A percentile compares a stretch with the other conserved stretches of the same genome.
Conservation (phyloP, 208 protist genomes). For the Leishmania amazonensis region DNA sequence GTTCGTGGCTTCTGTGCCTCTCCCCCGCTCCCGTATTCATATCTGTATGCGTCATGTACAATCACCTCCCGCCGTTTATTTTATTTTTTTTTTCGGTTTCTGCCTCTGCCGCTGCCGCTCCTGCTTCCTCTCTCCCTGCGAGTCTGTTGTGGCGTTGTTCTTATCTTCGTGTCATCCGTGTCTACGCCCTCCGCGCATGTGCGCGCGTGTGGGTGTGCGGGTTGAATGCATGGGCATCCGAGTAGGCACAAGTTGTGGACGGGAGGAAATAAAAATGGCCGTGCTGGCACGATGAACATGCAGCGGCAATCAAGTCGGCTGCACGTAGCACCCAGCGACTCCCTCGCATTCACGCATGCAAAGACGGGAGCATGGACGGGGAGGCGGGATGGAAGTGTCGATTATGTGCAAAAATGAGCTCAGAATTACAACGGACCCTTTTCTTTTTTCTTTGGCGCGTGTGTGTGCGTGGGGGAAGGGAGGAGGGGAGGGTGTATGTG, state of each 20-base stretch:
- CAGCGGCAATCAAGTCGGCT: neutral
- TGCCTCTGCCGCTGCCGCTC: slow-evolving; percentile 9
- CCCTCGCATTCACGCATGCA: neutral
- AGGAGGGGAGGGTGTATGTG: too few species aligned
- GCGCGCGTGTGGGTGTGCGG: neutral
- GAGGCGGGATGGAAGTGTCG: neutral
- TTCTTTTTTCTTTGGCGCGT: neutral
- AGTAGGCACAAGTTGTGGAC: neutral
- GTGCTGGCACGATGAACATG: neutral
- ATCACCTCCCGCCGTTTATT: neutral
- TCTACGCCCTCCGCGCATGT: neutral
- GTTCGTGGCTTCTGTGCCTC: too few species aligned
- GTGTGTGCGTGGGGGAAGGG: too few species aligned
- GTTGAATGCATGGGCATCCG: neutral
- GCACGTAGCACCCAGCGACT: neutral
- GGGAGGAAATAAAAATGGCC: neutral
- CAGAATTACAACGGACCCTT: neutral
- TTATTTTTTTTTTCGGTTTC: slow-evolving; percentile 12
- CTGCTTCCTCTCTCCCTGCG: neutral
- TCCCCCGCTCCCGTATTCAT: too few species aligned
- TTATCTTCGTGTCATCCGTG: slow-evolving; percentile 3
- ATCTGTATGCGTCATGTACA: too few species aligned
- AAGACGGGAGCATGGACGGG: neutral
- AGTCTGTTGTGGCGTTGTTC: neutral
- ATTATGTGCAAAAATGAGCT: neutral